A percentile compares a stretch with the other conserved stretches of the same genome.
Evolutionary conservation across 1,284 basidiomycete species (phyloP).

Genomic region (Fomitopsis palustris): DNA sequence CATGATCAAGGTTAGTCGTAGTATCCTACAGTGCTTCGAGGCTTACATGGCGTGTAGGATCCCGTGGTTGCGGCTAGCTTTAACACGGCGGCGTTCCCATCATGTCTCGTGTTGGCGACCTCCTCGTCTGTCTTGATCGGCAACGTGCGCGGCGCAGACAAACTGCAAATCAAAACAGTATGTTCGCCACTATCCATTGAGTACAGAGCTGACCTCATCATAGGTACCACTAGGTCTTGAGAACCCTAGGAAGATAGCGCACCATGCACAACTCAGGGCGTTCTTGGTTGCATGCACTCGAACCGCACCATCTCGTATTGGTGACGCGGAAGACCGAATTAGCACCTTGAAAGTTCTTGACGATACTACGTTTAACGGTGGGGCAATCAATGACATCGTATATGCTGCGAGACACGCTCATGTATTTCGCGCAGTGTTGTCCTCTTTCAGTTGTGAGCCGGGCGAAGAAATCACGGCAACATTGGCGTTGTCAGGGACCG

Average conservation of each 20-base stretch:
- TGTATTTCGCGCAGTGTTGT: constrained; percentile 38
- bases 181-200: background rate
- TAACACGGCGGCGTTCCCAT: constrained; percentile 42
- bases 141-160: constrained; percentile 66
- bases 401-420: background rate
- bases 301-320: constrained; percentile 50
- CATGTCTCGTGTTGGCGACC: constrained; percentile 58
- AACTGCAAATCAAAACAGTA: constrained; percentile 76
- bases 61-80: constrained; percentile 53
- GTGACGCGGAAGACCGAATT: constrained; percentile 43
- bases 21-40: background rate
- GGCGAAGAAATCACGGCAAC: constrained; percentile 62
- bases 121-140: constrained; percentile 60
- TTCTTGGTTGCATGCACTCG: constrained; percentile 65
- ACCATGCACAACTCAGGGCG: constrained; percentile 48
- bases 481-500: constrained; percentile 35
- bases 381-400: constrained; percentile 20
- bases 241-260: constrained; percentile 61
- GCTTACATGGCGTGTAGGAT: constrained; percentile 41
- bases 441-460: constrained; percentile 46
- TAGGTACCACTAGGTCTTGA: constrained; percentile 69
- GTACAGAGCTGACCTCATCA: background rate
- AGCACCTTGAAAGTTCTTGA: constrained; percentile 70
- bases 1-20: constrained; percentile 60
- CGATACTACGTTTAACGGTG: constrained; percentile 63